Evolutionary conservation across 768 basidiomycete genomes (phyloP), one percentile per base, ranked within the genome.

Genomic region (Rhizopogon vesiculosus): DNA sequence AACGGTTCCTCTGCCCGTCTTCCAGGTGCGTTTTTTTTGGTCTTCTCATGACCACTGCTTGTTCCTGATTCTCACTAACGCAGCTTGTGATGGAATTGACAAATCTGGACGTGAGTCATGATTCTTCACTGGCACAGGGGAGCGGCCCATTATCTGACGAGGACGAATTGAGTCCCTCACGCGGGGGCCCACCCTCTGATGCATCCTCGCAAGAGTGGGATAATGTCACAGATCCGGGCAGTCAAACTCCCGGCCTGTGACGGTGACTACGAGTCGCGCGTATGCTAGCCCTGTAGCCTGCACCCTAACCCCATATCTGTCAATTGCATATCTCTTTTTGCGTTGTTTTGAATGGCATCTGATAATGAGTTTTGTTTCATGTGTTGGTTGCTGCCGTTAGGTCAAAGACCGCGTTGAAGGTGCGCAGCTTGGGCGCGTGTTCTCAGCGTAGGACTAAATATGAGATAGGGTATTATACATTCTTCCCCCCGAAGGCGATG

Each of bases 141-240:
- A 64, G 57, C 25, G 59, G 55, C 19, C 55, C 60, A 61, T 65
- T 64, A 54, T 69, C 71, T 56, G 81, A 81, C 62, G 83, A 83
- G 57, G 68, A 64, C 55, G 83, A 83, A 62, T 72, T 74, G 63
- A 87, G 84, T 70, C 84, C 83, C 56, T 78, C 77, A 52, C 75
- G 80, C 67, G 71, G 76, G 45, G 84, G 87, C 42, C 87, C 89
- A 53, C 91, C 90, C 53, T 93, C 91, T 55, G 91, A 90, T 75
- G 77, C 89, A 33, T 91, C 91, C 42, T 93, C 91, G 50, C 89
- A 91, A 73, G 91, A 92, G 69, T 93, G 91, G 91, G 91, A 93
- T 74, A 86, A 79, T 62, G 72, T 93, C 75, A 89, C 90, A 62
- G 89, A 92, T 67, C 80, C 87, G 46, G 87, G 82, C 57, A 74